Base-by-base conservation (phyloP, 352 stramenopile genomes). In the Albugo laibachii region DNA sequence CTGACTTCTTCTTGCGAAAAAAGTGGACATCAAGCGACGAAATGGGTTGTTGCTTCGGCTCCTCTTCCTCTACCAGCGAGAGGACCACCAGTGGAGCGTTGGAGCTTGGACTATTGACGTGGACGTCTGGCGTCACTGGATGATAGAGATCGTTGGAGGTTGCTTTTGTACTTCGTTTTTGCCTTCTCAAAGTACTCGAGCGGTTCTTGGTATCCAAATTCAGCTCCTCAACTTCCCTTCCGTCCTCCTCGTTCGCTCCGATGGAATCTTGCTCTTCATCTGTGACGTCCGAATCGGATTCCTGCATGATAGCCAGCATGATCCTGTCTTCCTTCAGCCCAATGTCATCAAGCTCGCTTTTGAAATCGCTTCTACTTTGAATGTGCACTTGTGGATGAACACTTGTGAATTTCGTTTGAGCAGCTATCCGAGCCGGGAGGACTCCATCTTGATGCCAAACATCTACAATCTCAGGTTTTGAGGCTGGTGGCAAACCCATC, bases 401-500 rank as follows among this genome's bases (percentile, higher is more conserved):
- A 37, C 79, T 65, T 10, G 43, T 56, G 44, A 80, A 73, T 41
- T 74, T 80, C 34, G 69, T 84, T 20, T 83, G 67, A 0, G 71
- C 59, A 24, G 83, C 44, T 31, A 79, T 65, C 1, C 74, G 65
- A 1, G 74, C 58, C 11, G 66, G 62, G 5, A 87, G 43, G 1
- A 47, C 47, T 34, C 79, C 62, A 14, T 79, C 67, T 1, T 61
- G 11, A 49, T 87, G 74, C 74, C 74, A 87, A 1, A 87, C 74
- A 36, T 87, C 74, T 24, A 87, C 55, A 56, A 87, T 62, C 0
- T 69, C 68, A 39, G 79, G 68, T 38, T 87, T 66, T 1, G 59
- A 52, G 0, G 54, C 43, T n/a, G 59, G 45, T 11, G 74, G 74
- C 8, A 87, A 57, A 2, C 68, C 69, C 13, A 87, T 54, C 36